These are phyloP conservation scores for Pochonia chlamydosporia DNA, from an alignment of 2,329 filamentous ascomycete genomes.

Conservation along the genomic window DNA sequence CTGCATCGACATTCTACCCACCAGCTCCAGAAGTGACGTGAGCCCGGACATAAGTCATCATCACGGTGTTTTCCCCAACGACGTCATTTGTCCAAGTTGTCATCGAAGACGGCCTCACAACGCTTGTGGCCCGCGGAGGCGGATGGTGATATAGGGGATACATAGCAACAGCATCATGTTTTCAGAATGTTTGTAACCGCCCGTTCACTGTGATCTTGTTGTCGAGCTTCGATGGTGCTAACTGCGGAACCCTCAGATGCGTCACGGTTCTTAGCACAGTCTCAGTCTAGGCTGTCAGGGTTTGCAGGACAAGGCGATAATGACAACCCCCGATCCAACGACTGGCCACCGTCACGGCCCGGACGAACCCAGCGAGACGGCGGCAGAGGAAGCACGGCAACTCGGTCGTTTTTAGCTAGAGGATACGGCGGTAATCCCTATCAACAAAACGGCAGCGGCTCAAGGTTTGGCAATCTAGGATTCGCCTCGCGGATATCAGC, in stretches of 20 bases:
- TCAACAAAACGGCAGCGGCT: constrained; percentile 65
- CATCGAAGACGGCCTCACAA: neutral
- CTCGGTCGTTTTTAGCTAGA: constrained; percentile 39
- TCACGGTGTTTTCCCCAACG: neutral
- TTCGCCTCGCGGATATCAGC: constrained; percentile 73
- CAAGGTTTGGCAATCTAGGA: constrained; percentile 64
- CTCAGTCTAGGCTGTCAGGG: constrained; percentile 79
- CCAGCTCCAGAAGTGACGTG: neutral
- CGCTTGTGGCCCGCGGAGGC: constrained; percentile 23
- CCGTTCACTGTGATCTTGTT: neutral
- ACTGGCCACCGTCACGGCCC: constrained; percentile 28
- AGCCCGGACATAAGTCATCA: neutral
- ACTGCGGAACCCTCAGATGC: constrained; percentile 59
- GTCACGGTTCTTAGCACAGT: constrained; percentile 92
- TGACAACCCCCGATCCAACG: constrained; percentile 20
- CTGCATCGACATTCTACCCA: neutral
- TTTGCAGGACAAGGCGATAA: constrained; percentile 54
- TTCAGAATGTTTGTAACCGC: constrained; percentile 72
- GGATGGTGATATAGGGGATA: constrained; percentile 22
- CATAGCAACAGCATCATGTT: constrained; percentile 28
- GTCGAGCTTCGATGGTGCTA: neutral
- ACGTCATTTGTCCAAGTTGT: neutral
- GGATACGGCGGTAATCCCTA: constrained; percentile 67
- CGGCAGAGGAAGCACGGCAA: constrained; percentile 21
- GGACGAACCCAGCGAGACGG: constrained; percentile 25